Conservation (phyloP, 306 rosid species). For the Quercus parvula region DNA sequence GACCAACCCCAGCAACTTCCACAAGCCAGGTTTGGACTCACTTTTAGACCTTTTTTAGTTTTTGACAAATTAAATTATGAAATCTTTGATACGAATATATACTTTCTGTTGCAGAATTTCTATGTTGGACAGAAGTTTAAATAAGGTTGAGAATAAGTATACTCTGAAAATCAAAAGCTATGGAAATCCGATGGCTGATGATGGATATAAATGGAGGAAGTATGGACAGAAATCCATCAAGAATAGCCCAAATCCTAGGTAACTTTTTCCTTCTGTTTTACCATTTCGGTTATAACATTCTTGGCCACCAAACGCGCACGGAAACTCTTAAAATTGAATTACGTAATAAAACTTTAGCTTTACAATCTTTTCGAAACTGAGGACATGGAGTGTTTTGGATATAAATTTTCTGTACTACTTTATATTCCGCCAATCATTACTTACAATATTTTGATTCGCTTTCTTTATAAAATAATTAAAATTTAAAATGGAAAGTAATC, state of each 20-base stretch:
- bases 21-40: slow-evolving; percentile 42
- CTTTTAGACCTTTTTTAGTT: not conserved
- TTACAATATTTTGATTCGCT: too few relatives aligned
- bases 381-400: not conserved
- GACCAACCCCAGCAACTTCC: slow-evolving; percentile 43
- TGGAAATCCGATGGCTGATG: slow-evolving; percentile 80
- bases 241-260: slow-evolving; percentile 94
- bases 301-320: not conserved
- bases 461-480: too few relatives aligned
- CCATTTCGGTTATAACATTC: not conserved
- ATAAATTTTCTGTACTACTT: rapidly evolving
- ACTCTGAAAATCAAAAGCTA: slow-evolving; percentile 78
- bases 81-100: not conserved
- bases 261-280: slow-evolving; percentile 3
- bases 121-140: slow-evolving; percentile 51
- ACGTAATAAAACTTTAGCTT: not conserved
- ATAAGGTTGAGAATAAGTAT: slow-evolving; percentile 78
- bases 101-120: slow-evolving; percentile 46
- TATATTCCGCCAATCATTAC: too few relatives aligned
- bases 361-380: not conserved
- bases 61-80: too few relatives aligned
- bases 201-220: slow-evolving; percentile 93
- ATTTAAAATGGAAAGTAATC: too few relatives aligned
- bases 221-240: slow-evolving; percentile 91
- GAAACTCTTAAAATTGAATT: not conserved